Evolutionary conservation across 2,329 filamentous ascomycete species (phyloP), one percentile per base, ranked within the genome.

Genomic region (Pochonia chlamydosporia): DNA sequence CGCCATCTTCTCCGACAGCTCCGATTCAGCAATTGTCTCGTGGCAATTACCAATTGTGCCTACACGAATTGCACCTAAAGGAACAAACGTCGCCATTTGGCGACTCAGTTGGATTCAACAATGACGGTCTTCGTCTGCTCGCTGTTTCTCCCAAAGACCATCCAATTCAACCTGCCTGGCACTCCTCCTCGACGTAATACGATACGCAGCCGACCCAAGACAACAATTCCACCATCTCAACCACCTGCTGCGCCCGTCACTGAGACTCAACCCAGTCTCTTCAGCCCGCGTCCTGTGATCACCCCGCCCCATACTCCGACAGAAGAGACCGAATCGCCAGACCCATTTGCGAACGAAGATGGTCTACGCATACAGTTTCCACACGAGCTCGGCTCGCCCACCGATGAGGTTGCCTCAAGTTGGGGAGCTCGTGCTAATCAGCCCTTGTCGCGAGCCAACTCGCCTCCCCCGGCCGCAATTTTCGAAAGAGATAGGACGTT

Each of bases 101-200:
- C 20, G 40, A 20, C 14, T 28, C 35, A 30, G 16, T n/a, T 40
- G 5, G 9, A 31, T 44, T 35, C 54, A 61, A 68, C 41, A 47
- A 69, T 69, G 66, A 69, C 66, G 11, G 66, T 69, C 58, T 68
- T 69, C 52, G 59, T 69, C 46, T 67, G 64, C 53, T 68, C 66
- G 25, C 63, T 69, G 66, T 96, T 96, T 63, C 79, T 96, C 30
- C 92, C 92, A 28, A 91, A 95, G 65, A 97, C 92, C 35, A 76
- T 96, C 60, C 84, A 95, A 66, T 97, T 97, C 66, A 84, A 84
- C 56, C 75, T 87, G 48, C 79, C 81, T 10, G 74, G 75, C 33
- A 75, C 73, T 26, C 71, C 72, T 44, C 68, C 66, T 49, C 69
- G 62, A 52, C 61, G 61, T 50, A 63, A 58, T 54, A 63, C 44